phyloP scores from a whole-genome alignment of 1,284 basidiomycete genomes.

The Anthracocystis walkeri region DNA sequence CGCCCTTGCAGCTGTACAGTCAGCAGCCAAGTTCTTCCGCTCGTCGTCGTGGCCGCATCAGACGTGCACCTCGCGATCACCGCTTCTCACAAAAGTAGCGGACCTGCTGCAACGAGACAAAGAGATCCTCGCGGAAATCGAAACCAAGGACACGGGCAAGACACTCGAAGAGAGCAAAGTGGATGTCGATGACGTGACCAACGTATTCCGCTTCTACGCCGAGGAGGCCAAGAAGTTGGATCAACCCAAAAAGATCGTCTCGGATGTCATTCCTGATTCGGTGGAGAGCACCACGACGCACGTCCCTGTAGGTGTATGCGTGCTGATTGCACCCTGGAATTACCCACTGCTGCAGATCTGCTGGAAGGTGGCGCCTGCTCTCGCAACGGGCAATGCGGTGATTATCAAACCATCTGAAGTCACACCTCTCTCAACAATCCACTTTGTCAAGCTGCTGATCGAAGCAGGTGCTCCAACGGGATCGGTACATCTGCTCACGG shows the following conservation, averaged over 20 bases:
- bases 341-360: conserved; percentile 68
- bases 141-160: conserved; percentile 68
- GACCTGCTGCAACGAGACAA: conserved; percentile 65
- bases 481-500: conserved; percentile 65
- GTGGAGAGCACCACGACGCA: conserved; percentile 60
- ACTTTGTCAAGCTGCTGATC: conserved; percentile 63
- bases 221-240: conserved; percentile 66
- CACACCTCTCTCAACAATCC: conserved; percentile 67
- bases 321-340: conserved; percentile 69
- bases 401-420: conserved; percentile 70
- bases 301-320: conserved; percentile 68
- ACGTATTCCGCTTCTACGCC: conserved; percentile 68
- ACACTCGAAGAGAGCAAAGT: conserved; percentile 63
- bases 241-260: conserved; percentile 52
- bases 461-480: conserved; percentile 65
- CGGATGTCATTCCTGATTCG: conserved; percentile 60
- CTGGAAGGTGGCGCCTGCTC: conserved; percentile 69
- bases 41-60: conserved; percentile 57
- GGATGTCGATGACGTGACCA: conserved; percentile 68
- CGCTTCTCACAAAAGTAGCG: conserved; percentile 56
- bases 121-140: conserved; percentile 59
- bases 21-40: conserved; percentile 60
- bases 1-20: conserved; percentile 58
- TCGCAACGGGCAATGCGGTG: conserved; percentile 66
- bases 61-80: conserved; percentile 50